phyloP scores from a whole-genome alignment of 306 rosid species.

The Dryas alaskensis region DNA sequence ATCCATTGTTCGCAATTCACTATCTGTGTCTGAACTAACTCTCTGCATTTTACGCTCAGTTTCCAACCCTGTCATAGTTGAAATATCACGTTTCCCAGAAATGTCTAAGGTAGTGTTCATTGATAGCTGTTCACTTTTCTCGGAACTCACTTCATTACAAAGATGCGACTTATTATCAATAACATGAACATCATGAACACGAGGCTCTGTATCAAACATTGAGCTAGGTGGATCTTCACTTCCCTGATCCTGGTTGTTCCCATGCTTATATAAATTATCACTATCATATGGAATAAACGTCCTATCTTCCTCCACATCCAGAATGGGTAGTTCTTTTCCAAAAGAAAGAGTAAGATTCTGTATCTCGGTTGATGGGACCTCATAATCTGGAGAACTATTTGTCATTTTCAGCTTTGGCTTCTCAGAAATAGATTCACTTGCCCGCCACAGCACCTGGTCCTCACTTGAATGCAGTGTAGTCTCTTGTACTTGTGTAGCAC shows the following conservation, averaged over 20 bases:
- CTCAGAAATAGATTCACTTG: conserved; percentile 2
- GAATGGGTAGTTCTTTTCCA: conserved; percentile 32
- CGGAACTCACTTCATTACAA: conserved; percentile 6
- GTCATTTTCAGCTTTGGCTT: conserved; percentile 23
- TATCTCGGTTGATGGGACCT: conserved; percentile 28
- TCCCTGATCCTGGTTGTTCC: conserved; percentile 19
- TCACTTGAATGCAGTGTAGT: conserved; percentile 14
- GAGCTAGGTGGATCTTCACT: conserved; percentile 3
- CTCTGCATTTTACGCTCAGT: conserved; percentile 21
- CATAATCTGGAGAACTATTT: conserved; percentile 22
- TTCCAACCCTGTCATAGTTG: conserved; percentile 17
- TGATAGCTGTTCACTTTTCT: conserved; percentile 23
- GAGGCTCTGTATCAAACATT: conserved; percentile 13
- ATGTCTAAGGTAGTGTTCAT: conserved; percentile 5
- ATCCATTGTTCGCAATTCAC: conserved; percentile 33
- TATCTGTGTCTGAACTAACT: conserved; percentile 28
- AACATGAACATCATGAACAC: conserved; percentile 40
- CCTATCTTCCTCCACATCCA: conserved; percentile 15
- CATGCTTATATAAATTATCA: conserved; percentile 6
- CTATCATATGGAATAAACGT: neutral
- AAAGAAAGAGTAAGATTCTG: conserved; percentile 23
- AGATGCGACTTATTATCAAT: conserved; percentile 26
- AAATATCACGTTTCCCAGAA: conserved; percentile 18
- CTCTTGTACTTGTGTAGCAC: conserved; percentile 9
- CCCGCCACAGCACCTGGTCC: conserved; percentile 17